Evolutionary conservation across 495 filamentous ascomycete genomes (phyloP).

Genomic region (Annulohypoxylon stygium): DNA sequence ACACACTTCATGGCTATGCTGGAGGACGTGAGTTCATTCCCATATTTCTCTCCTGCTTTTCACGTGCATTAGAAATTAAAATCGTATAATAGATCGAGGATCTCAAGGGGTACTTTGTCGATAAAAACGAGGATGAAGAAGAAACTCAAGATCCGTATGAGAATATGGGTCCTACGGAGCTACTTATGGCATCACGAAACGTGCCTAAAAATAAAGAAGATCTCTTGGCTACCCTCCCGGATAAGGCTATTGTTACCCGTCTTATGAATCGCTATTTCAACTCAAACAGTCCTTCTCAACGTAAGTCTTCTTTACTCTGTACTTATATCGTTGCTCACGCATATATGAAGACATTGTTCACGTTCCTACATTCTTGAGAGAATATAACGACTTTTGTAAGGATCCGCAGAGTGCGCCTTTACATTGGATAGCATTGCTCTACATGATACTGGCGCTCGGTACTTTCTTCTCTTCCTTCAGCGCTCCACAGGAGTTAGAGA

Average conservation of each 20-base stretch:
- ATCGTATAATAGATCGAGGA: conserved; percentile 57
- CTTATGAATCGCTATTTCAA: conserved; percentile 65
- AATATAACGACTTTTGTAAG: conserved; percentile 65
- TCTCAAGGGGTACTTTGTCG: conserved; percentile 61
- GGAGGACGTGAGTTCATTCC: conserved; percentile 58
- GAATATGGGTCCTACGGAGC: conserved; percentile 46
- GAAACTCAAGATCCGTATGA: conserved; percentile 48
- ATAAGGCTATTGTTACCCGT: conserved; percentile 55
- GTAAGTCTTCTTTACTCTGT: conserved; percentile 49
- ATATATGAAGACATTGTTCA: conserved; percentile 56
- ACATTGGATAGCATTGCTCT: conserved; percentile 62
- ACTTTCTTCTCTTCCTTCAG: conserved; percentile 56
- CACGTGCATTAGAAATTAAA: conserved; percentile 12
- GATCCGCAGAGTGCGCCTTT: conserved; percentile 53
- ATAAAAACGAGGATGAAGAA: conserved; percentile 51
- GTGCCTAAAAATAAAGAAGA: conserved; percentile 52
- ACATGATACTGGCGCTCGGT: conserved; percentile 57
- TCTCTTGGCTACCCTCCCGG: conserved; percentile 57
- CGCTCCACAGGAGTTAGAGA: conserved; percentile 57
- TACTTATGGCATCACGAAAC: conserved; percentile 50
- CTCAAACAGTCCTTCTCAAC: conserved; percentile 60
- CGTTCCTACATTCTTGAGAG: conserved; percentile 58
- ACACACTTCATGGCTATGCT: conserved; percentile 71
- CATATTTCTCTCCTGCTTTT: conserved; percentile 4
- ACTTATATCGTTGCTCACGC: conserved; percentile 21